These are phyloP conservation scores for Coemansia sp. DNA, from an alignment of 192 early-diverging fungal species.

Conservation along the genomic window DNA sequence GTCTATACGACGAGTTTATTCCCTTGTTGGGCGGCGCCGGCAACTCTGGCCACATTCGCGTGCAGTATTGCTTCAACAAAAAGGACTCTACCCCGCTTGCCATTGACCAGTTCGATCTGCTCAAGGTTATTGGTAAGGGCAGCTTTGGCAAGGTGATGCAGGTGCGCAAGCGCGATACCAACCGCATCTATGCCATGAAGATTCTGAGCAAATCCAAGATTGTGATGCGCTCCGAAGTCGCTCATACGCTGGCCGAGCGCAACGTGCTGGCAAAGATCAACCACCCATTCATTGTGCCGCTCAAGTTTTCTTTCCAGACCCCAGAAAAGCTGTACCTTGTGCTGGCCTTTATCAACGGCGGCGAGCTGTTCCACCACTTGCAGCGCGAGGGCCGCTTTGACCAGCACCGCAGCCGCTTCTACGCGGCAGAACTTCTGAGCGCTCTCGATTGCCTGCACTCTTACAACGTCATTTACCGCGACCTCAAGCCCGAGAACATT, in stretches of 20 bases:
- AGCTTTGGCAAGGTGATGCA: constrained; percentile 97
- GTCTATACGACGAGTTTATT: constrained; percentile 64
- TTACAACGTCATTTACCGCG: constrained; percentile 86
- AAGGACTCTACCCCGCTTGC: constrained; percentile 68
- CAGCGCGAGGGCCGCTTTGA: constrained; percentile 84
- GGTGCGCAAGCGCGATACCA: constrained; percentile 86
- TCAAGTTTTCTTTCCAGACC: constrained; percentile 93
- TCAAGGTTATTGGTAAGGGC: constrained; percentile 95
- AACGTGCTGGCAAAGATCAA: constrained; percentile 85
- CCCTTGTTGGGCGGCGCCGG: constrained; percentile 56
- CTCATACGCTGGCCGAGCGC: constrained; percentile 90
- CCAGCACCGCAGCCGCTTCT: constrained; percentile 86
- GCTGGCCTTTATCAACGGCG: constrained; percentile 92
- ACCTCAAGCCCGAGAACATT: constrained; percentile 95
- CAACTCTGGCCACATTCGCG: constrained; percentile 62
- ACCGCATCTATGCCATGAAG: constrained; percentile 97
- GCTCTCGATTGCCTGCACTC: constrained; percentile 91
- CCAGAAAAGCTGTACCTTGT: constrained; percentile 94
- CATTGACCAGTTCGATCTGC: constrained; percentile 87
- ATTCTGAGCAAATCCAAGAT: constrained; percentile 91
- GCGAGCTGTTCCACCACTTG: constrained; percentile 94
- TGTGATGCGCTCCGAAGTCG: constrained; percentile 86
- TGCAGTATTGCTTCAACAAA: constrained; percentile 70
- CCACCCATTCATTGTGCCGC: constrained; percentile 89
- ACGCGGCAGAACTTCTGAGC: constrained; percentile 85